Evolutionary conservation across 2,329 filamentous ascomycete genomes (phyloP).

Genomic region (Pseudogymnoascus sp.): DNA sequence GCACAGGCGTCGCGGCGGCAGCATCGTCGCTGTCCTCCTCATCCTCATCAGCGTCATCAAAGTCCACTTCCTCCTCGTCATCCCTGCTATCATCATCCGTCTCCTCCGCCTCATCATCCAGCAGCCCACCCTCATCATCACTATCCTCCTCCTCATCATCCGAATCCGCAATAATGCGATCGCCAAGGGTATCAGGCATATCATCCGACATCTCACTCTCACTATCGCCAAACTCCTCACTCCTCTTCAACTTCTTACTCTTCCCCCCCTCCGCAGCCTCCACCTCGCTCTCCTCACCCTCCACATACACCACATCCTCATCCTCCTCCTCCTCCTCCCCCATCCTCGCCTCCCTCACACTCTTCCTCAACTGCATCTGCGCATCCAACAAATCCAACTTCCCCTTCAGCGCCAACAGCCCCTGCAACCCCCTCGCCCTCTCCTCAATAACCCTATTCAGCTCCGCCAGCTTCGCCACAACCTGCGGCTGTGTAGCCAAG

Average conservation of each 20-base stretch:
- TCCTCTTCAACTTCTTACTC: slow-evolving; percentile 26
- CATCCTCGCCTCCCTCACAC: slow-evolving; percentile 45
- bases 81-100: slow-evolving; percentile 25
- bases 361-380: slow-evolving; percentile 72
- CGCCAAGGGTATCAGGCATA: slow-evolving; percentile 33
- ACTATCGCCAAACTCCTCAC: slow-evolving; percentile 19
- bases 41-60: slow-evolving; percentile 35
- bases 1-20: slow-evolving; percentile 12
- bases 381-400: slow-evolving; percentile 91
- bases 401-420: slow-evolving; percentile 80
- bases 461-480: slow-evolving; percentile 67
- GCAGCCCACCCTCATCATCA: slow-evolving; percentile 34
- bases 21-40: slow-evolving; percentile 36
- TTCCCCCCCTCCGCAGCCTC: slow-evolving; percentile 48
- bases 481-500: slow-evolving; percentile 74
- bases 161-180: slow-evolving; percentile 34
- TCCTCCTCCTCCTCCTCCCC: slow-evolving; percentile 36
- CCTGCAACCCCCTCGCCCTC: slow-evolving; percentile 71
- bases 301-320: slow-evolving; percentile 72
- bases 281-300: slow-evolving; percentile 56
- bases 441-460: slow-evolving; percentile 83
- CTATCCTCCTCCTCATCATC: slow-evolving; percentile 38
- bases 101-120: slow-evolving; percentile 45
- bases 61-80: slow-evolving; percentile 37
- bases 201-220: slow-evolving; percentile 28